Conservation (phyloP, 768 basidiomycete genomes). For the Tricholoma hemisulphureum region DNA sequence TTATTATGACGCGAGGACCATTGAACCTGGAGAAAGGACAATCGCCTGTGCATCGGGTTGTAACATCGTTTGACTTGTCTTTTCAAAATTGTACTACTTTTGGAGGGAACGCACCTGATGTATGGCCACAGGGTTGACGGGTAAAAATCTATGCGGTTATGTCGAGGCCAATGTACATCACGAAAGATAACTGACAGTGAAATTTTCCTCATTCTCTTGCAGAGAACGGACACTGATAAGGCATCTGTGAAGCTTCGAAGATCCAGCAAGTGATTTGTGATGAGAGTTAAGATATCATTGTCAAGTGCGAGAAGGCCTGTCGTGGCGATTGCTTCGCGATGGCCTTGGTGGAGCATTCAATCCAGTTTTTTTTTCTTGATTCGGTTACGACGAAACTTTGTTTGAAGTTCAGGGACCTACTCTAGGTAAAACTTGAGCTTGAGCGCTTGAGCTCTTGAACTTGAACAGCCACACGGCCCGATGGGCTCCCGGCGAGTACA, state of each 20-base stretch:
- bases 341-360: neutral
- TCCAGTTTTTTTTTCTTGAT: no score
- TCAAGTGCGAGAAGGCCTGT: constrained; percentile 4
- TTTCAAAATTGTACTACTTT: neutral
- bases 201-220: constrained; percentile 7
- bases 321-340: neutral
- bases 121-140: constrained; percentile 12
- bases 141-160: constrained; percentile 7
- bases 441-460: no score
- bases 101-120: constrained; percentile 9
- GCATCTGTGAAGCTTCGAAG: constrained; percentile 1
- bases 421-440: no score
- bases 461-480: neutral
- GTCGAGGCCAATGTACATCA: constrained; percentile 9
- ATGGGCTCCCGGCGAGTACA: neutral
- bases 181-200: constrained; percentile 8
- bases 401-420: no score
- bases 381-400: no score
- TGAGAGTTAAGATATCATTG: constrained; percentile 8
- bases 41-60: constrained; percentile 1
- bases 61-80: neutral
- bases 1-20: constrained; percentile 11
- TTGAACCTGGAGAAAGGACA: constrained; percentile 12
- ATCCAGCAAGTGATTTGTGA: neutral
- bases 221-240: constrained; percentile 8